Base-by-base conservation (phyloP, 768 basidiomycete species). In the Boletellus sp. region DNA sequence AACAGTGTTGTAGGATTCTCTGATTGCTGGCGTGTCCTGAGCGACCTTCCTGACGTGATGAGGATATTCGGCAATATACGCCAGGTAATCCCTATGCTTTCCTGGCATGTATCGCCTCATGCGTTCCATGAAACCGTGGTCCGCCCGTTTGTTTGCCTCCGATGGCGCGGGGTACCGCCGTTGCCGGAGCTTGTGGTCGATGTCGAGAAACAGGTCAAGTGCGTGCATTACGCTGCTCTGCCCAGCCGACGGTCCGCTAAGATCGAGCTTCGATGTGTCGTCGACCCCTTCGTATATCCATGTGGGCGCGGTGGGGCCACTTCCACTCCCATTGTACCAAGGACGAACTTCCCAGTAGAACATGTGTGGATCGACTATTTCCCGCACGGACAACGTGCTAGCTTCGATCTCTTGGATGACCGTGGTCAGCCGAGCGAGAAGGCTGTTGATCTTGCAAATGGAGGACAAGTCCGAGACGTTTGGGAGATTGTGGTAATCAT, bases 101-200 rank as follows among this genome's bases (percentile, higher is more conserved):
- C 87, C 87, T 0, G 95, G 94, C 95, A 98, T 98, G 71, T 98
- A 98, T 19, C 81, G 79, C 50, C 90, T 74, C 94, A 96, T 96
- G 42, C 91, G 79, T 50, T 87, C 84, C 85, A 98, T 93, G 72
- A 97, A 97, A 0, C 84, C 80, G 33, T 70, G 76, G 67, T 80
- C 90, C 35, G 77, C 86, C 58, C 67, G 78, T 70, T 79, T 83
- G 65, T 90, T 82, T 50, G 74, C 68, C 41, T 76, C 68, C 46
- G 89, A 83, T 46, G 92, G 78, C 20, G 79, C 70, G 53, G 87
- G 88, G 69, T 80, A 71, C 61, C 85, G 76, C 66, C 81, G 76
- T 53, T 85, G 77, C 37, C 80, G 76, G 63, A 93, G 84, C 55
- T 85, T 86, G 70, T 91, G 87, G 70, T 98, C 85, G 66, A 96